Evolutionary conservation across 1,139 yeast species (phyloP).

Genomic region (Wickerhamiella infanticola): DNA sequence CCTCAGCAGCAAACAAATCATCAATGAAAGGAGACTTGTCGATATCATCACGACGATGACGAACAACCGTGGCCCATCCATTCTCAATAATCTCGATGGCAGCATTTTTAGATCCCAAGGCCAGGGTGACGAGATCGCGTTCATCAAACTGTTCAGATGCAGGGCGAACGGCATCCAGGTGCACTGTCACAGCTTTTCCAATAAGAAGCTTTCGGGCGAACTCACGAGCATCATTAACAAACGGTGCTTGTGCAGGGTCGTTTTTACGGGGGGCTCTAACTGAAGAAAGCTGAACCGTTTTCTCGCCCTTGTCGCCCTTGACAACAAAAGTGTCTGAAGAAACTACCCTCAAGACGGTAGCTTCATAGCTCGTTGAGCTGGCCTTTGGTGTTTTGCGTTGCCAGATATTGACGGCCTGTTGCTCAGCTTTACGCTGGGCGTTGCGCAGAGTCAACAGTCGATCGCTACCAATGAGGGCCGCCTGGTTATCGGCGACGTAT

Average conservation of each 20-base stretch:
- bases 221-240: conserved; percentile 53
- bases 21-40: conserved; percentile 74
- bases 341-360: conserved; percentile 42
- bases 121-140: conserved; percentile 47
- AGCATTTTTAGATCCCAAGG: conserved; percentile 38
- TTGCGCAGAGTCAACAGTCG: conserved; percentile 47
- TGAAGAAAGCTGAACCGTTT: conserved; percentile 58
- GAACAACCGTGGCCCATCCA: conserved; percentile 68
- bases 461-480: conserved; percentile 50
- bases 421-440: conserved; percentile 55
- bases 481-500: conserved; percentile 72
- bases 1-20: conserved; percentile 53
- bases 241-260: conserved; percentile 43
- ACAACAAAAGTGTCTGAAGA: conserved; percentile 55
- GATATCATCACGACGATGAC: conserved; percentile 58
- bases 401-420: conserved; percentile 48
- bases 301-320: conserved; percentile 24
- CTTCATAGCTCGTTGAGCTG: conserved; percentile 29
- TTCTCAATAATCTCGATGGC: conserved; percentile 44
- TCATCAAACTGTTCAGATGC: conserved; percentile 49
- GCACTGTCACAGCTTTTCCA: conserved; percentile 50
- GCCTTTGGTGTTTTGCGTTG: conserved; percentile 22
- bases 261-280: conserved; percentile 54
- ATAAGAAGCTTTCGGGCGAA: conserved; percentile 51
- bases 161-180: conserved; percentile 51